Evolutionary conservation across 1,284 basidiomycete species (phyloP), one percentile per base, ranked within the genome.

Genomic region (Rhodotorula sp.): DNA sequence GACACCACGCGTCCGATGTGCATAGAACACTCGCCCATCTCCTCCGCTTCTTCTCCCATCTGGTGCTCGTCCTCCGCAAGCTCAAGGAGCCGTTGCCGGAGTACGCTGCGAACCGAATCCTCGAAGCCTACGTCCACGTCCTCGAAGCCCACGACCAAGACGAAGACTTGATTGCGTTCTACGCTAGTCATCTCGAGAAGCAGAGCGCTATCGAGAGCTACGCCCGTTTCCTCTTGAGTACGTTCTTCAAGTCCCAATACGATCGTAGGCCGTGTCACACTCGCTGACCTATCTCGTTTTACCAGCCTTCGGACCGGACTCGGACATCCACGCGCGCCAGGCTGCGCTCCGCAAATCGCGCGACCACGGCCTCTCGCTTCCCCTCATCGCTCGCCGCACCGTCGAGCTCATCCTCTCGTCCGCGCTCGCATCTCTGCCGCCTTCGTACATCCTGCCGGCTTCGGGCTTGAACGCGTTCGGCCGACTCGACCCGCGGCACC

Each of bases 41-140:
- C 26, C 77, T 87, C 39, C 91, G 95, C 34, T 99, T 99, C 85
- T 97, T 97, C 79, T 89, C 94, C 0, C 96, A 99, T 79, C 84
- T 98, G n/a, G 92, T 93, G 73, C 87, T 99, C 26, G 94, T 91
- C 81, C 85, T 97, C 3, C 89, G 91, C 67, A 87, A 93, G 81
- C 89, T 97, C 58, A 88, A 91, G 69, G 84, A 90, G 61, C 81
- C 87, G 0, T 65, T 78, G 2, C 88, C 90, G 3, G 80, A 88
- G 18, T 87, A 91, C 0, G 89, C 88, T 0, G 77, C 78, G 57
- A 93, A 96, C 78, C 82, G 87, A 34, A 93, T 99, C 66, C 83
- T 99, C 48, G 91, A 95, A 78, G 88, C 90, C 0, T 99, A 99
- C 80, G 87, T 98, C 4, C 87, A 88, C 73, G 90, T 96, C 3